Evolutionary conservation across 306 rosid genomes (phyloP), one percentile per base, ranked within the genome.

Genomic region (Luffa aegyptiaca): DNA sequence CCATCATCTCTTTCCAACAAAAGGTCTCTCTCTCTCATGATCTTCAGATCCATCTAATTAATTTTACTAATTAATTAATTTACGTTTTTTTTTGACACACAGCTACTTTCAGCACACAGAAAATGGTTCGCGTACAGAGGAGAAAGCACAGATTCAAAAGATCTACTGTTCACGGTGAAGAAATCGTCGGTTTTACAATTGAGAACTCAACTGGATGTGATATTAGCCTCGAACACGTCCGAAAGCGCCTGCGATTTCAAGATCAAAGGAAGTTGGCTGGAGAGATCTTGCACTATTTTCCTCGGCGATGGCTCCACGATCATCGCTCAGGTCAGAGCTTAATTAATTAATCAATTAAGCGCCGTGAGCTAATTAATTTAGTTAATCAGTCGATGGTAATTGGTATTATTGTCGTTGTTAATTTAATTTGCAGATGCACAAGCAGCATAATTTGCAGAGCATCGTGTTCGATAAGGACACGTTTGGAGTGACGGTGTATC

Each of bases 41-140:
- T 13, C 4, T n/a, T 18, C 20, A 4, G 17, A 35, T 39, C 31
- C 31, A 26, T 26, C 0, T 14, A n/a, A 33, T 45, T 48, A 3
- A 13, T 14, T 17, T 12, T 13, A 42, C 7, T 42, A 42, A 5
- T 9, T 0, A 66, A 53, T 26, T n/a, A 16, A 7, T 49, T 18
- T 12, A 12, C 45, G 4, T 7, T 71, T 45, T 45, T 10, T 56
- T 56, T 56, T 2, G 1, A 26, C 31, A 4, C 6, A 9, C 68
- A 85, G 90, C 69, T 85, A 53, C 9, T 83, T 17, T 68, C 87
- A 5, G 78, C 83, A 2, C 90, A 87, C 66, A 79, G 86, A 31
- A 85, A 83, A 76, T 87, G 88, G 90, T 26, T 71, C 31, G 87
- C 52, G 10, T 87, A 44, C 16, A 81, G 82, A 82, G 88, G 88